A percentile compares a stretch with the other conserved stretches of the same genome.
phyloP scores from a whole-genome alignment of 2,329 filamentous ascomycete species.

The Botrytis fragariae region DNA sequence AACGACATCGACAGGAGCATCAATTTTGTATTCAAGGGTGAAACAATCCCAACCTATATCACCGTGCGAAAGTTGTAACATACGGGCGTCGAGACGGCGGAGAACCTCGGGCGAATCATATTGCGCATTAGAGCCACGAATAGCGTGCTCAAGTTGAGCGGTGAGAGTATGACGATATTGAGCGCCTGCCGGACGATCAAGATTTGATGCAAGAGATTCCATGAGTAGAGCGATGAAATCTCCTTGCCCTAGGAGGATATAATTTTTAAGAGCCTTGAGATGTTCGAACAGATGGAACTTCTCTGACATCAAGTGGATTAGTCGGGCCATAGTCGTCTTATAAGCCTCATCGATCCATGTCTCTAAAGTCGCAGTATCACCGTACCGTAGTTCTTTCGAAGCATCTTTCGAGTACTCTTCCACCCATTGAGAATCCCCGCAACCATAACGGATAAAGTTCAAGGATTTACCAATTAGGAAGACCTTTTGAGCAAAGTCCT shows the following conservation, averaged over 20 bases:
- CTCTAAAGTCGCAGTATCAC: slow-evolving; percentile 87
- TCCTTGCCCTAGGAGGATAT: slow-evolving; percentile 89
- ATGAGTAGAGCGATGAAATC: slow-evolving; percentile 97
- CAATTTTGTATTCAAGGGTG: slow-evolving; percentile 97
- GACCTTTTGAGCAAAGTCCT: slow-evolving; percentile 92
- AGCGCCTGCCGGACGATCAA: slow-evolving; percentile 92
- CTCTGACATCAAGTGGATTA: slow-evolving; percentile 88
- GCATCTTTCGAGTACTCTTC: slow-evolving; percentile 91
- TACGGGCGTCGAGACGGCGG: slow-evolving; percentile 88
- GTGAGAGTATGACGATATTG: slow-evolving; percentile 97
- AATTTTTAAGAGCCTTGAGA: slow-evolving; percentile 86
- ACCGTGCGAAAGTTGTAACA: slow-evolving; percentile 93
- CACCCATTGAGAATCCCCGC: slow-evolving; percentile 91
- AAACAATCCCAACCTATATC: slow-evolving; percentile 99
- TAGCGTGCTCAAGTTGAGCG: slow-evolving; percentile 96
- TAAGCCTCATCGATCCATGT: slow-evolving; percentile 95
- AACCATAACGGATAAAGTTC: slow-evolving; percentile 97
- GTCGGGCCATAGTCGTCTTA: slow-evolving; percentile 93
- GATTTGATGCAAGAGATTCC: slow-evolving; percentile 89
- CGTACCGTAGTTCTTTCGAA: slow-evolving; percentile 88
- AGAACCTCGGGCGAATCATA: slow-evolving; percentile 92
- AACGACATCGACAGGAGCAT: slow-evolving; percentile 93
- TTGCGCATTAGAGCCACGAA: slow-evolving; percentile 94
- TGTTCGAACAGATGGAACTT: slow-evolving; percentile 97
- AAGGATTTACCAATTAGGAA: slow-evolving; percentile 97